Evolutionary conservation across 305 asterid species (phyloP).

Genomic region (Caryopteris hybrid): DNA sequence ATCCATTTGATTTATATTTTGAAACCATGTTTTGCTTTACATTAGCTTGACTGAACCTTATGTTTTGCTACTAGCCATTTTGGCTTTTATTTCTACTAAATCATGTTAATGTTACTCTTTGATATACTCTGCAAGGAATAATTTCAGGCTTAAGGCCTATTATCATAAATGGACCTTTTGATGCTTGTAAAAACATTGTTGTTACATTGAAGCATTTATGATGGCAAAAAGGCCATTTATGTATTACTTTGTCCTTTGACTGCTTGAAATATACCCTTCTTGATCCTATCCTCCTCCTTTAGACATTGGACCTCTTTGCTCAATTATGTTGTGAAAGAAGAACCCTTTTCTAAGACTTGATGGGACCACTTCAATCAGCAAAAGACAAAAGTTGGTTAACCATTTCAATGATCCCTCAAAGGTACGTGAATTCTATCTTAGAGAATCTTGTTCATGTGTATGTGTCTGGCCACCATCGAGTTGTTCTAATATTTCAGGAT

Average conservation of each 20-base stretch:
- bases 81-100: no score
- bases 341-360: conserved; percentile 95
- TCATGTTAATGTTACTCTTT: no score
- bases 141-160: no score
- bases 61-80: no score
- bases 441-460: conserved; percentile 14
- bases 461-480: conserved; percentile 11
- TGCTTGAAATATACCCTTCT: conserved; percentile 1
- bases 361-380: conserved; percentile 90
- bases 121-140: no score
- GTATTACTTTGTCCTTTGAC: background rate
- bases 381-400: conserved; percentile 93
- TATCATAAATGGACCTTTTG: background rate
- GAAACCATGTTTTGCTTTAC: no score
- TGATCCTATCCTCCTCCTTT: conserved; percentile 24
- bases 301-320: conserved; percentile 98
- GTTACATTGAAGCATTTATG: background rate
- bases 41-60: no score
- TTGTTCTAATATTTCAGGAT: conserved; percentile 48
- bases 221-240: background rate
- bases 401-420: conserved; percentile 78
- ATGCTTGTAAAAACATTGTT: conserved; percentile 4
- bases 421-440: conserved; percentile 36
- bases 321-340: conserved; percentile 96
- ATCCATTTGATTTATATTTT: no score